A percentile compares a stretch with the other conserved stretches of the same genome.
Conservation (phyloP, 73 alveolate genomes). For the Diophrys appendiculata region DNA sequence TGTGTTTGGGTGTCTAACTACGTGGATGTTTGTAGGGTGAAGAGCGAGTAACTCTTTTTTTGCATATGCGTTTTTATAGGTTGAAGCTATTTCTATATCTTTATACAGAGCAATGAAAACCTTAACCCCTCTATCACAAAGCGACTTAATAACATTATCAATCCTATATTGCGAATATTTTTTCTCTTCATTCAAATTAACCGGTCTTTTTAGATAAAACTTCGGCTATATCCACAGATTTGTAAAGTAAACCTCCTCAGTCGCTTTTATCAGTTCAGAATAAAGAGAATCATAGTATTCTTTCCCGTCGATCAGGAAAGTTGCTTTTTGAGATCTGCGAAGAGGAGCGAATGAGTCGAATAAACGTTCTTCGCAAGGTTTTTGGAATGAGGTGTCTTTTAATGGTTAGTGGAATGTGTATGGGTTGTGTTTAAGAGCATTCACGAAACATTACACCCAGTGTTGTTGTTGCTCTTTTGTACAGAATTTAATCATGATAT, state of each 20-base stretch:
- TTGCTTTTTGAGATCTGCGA: constrained; percentile 40
- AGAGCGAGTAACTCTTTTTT: constrained; percentile 66
- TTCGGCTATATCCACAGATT: constrained; percentile 99
- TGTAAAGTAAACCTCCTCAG: constrained; percentile 73
- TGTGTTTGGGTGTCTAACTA: constrained; percentile 84
- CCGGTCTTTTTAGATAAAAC: constrained; percentile 82
- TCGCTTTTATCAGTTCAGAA: constrained; percentile 38
- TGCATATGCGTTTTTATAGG: constrained; percentile 55
- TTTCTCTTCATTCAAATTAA: constrained; percentile 12
- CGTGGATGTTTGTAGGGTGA: constrained; percentile 83
- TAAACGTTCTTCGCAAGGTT: no score
- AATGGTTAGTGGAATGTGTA: no score
- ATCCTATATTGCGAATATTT: constrained; percentile 18
- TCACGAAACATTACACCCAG: no score
- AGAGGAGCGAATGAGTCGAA: constrained; percentile 59
- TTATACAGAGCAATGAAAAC: constrained; percentile 55
- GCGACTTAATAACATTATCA: constrained; percentile 9
- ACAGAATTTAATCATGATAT: no score
- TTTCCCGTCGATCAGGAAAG: constrained; percentile 61
- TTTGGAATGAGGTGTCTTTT: no score
- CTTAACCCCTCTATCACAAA: constrained; percentile 92
- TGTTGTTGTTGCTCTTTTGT: no score
- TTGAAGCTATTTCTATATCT: constrained; percentile 28
- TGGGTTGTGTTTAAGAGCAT: no score
- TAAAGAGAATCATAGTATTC: constrained; percentile 45